Evolutionary conservation across 768 basidiomycete genomes (phyloP).

Genomic region (Calocybe indica): DNA sequence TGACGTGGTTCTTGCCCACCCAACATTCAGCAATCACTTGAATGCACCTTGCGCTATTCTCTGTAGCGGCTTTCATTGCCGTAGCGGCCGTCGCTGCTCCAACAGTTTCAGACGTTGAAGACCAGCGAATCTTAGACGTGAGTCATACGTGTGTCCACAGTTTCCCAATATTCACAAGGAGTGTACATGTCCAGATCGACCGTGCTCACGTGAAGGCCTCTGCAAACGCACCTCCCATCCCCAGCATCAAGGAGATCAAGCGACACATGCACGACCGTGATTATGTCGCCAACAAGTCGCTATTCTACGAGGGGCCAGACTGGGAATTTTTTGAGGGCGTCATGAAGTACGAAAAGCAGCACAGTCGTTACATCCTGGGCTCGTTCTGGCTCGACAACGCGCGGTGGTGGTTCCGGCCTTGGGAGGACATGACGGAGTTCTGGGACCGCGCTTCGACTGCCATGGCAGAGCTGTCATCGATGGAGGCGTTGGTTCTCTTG

Average conservation of each 20-base stretch:
- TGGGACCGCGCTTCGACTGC: neutral
- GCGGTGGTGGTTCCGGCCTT: neutral
- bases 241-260: neutral
- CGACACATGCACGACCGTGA: neutral
- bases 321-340: neutral
- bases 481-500: neutral
- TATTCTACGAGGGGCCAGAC: neutral
- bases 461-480: neutral
- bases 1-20: too few relatives aligned
- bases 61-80: too few relatives aligned
- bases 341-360: neutral
- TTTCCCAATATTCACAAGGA: too few relatives aligned
- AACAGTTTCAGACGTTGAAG: too few relatives aligned
- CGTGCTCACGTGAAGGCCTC: too few relatives aligned
- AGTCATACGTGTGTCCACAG: too few relatives aligned
- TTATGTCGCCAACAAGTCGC: neutral
- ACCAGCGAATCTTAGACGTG: too few relatives aligned
- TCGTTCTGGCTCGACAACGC: neutral
- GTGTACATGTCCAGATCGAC: too few relatives aligned
- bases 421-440: neutral
- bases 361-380: neutral
- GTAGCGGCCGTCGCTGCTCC: too few relatives aligned
- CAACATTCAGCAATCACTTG: too few relatives aligned
- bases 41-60: too few relatives aligned
- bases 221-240: neutral